A percentile compares a stretch with the other conserved stretches of the same genome.
phyloP scores from a whole-genome alignment of 139 green algal genomes.

The Raphidocelis subcapitata region DNA sequence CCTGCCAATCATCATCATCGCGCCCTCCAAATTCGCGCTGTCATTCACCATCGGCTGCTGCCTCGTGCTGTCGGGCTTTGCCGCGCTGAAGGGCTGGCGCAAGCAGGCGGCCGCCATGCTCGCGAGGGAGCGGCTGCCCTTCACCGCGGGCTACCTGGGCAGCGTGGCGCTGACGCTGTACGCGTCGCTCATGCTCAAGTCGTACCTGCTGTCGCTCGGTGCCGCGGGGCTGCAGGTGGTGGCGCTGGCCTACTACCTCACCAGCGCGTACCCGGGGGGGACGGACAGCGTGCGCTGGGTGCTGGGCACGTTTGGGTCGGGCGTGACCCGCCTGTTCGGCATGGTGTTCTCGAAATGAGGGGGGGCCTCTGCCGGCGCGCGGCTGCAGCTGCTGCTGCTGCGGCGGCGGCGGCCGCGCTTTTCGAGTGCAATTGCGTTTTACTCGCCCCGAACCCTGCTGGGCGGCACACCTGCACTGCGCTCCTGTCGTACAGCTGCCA shows the following conservation, averaged over 20 bases:
- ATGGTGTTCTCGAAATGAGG: slow-evolving; percentile 10
- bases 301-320: slow-evolving; percentile 43
- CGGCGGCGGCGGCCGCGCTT: too few species aligned
- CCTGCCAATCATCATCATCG: slow-evolving; percentile 87
- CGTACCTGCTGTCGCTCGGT: slow-evolving; percentile 85
- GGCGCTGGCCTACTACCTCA: slow-evolving; percentile 89
- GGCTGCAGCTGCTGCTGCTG: too few species aligned
- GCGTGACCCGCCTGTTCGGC: slow-evolving; percentile 33
- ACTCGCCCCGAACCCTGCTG: too few species aligned
- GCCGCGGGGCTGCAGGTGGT: slow-evolving; percentile 80
- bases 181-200: slow-evolving; percentile 79
- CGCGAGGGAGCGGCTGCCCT: slow-evolving; percentile 72
- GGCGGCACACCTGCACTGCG: too few species aligned
- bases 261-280: slow-evolving; percentile 92
- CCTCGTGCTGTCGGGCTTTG: slow-evolving; percentile 76
- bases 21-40: slow-evolving; percentile 94
- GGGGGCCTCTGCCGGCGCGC: too few species aligned
- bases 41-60: slow-evolving; percentile 86
- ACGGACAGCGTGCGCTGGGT: slow-evolving; percentile 70
- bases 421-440: too few species aligned
- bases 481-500: too few species aligned
- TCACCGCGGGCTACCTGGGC: slow-evolving; percentile 74
- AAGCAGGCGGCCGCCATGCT: slow-evolving; percentile 86
- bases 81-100: slow-evolving; percentile 77
- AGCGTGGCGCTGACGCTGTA: slow-evolving; percentile 85